These are phyloP conservation scores for Prunus mongolica DNA, from an alignment of 306 rosid species.

Conservation along the genomic window DNA sequence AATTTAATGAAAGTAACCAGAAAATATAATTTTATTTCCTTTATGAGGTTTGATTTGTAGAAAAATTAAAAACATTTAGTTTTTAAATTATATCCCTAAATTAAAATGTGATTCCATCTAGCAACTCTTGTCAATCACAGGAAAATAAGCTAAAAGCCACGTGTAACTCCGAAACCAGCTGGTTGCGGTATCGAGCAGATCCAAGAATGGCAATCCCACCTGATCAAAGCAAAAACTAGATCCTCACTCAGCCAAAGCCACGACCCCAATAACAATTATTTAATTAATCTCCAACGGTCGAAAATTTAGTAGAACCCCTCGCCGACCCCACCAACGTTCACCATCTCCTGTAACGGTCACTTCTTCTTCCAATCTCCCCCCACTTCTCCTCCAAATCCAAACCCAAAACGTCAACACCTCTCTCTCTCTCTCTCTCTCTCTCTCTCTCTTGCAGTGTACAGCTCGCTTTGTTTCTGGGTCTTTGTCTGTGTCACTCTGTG, in stretches of 20 bases:
- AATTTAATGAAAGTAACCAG: no score
- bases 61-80: no score
- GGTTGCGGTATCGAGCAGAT: neutral
- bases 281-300: constrained; percentile 65
- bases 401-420: neutral
- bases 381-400: neutral
- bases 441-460: neutral
- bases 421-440: neutral
- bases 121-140: no score
- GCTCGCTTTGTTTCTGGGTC: neutral
- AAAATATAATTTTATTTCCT: no score
- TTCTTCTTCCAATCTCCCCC: constrained; percentile 12
- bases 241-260: neutral
- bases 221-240: neutral
- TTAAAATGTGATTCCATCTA: no score
- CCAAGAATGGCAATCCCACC: neutral
- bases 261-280: neutral
- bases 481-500: neutral
- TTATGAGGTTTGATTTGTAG: no score
- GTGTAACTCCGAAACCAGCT: neutral
- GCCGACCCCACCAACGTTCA: constrained; percentile 34
- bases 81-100: no score
- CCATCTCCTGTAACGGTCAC: constrained; percentile 52
- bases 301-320: constrained; percentile 5
- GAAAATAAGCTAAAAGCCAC: neutral